Evolutionary conservation across 2,329 filamentous ascomycete species (phyloP).

Genomic region (Sclerotinia glacialis): DNA sequence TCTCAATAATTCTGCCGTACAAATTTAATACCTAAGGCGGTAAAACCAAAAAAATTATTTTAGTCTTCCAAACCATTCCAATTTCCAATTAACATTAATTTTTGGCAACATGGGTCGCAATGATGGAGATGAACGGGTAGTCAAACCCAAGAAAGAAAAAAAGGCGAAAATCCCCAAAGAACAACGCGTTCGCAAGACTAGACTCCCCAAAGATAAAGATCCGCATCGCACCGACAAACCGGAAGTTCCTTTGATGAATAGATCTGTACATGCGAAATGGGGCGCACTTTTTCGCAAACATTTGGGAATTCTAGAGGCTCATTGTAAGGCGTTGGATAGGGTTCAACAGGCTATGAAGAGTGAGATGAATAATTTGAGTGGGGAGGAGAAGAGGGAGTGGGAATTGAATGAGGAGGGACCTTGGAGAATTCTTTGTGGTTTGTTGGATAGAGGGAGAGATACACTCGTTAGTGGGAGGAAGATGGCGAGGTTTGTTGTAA

Average conservation of each 20-base stretch:
- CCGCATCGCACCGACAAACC: conserved; percentile 22
- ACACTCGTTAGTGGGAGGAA: conserved; percentile 25
- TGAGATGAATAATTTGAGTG: conserved; percentile 26
- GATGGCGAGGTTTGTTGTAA: conserved; percentile 31
- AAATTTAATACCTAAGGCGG: neutral
- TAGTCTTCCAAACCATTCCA: conserved; percentile 4
- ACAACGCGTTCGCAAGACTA: conserved; percentile 14
- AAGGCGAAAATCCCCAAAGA: conserved; percentile 7
- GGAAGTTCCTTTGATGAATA: conserved; percentile 25
- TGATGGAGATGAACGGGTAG: neutral
- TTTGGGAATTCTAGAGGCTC: conserved; percentile 33
- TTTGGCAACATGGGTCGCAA: conserved; percentile 14
- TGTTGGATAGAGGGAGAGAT: conserved; percentile 32
- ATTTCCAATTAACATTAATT: neutral
- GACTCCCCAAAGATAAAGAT: conserved; percentile 17
- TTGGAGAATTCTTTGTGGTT: conserved; percentile 32
- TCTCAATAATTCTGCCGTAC: neutral
- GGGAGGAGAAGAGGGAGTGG: conserved; percentile 31
- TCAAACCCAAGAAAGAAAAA: conserved; percentile 18
- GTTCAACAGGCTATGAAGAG: conserved; percentile 28
- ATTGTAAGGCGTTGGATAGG: conserved; percentile 30
- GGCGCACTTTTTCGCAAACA: conserved; percentile 35
- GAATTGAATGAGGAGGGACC: conserved; percentile 32
- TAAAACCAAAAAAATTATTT: neutral
- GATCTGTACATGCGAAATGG: conserved; percentile 41